These are phyloP conservation scores for Ceratocystiopsis minuta DNA, from an alignment of 2,329 filamentous ascomycete species.

Conservation along the genomic window DNA sequence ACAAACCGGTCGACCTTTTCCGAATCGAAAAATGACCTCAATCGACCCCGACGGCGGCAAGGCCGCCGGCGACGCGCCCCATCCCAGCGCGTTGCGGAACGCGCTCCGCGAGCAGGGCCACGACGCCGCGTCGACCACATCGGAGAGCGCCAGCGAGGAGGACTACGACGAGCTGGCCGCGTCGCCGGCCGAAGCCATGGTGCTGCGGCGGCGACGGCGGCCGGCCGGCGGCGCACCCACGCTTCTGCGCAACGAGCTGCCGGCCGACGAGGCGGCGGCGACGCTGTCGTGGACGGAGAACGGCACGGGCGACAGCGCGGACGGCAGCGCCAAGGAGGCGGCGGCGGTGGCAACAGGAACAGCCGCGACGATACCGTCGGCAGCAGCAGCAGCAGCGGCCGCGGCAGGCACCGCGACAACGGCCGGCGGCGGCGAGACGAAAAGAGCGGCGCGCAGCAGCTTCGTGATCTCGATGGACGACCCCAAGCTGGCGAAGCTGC, in stretches of 20 bases:
- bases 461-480: conserved; percentile 17
- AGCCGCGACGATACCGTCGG: no score
- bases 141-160: conserved; percentile 26
- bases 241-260: conserved; percentile 4
- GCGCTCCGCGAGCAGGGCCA: conserved; percentile 5
- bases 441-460: not conserved
- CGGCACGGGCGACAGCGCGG: not conserved
- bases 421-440: not conserved
- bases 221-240: not conserved
- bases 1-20: no score
- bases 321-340: no score
- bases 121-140: conserved; percentile 10
- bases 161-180: conserved; percentile 23
- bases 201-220: conserved; percentile 6
- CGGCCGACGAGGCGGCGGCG: conserved; percentile 3
- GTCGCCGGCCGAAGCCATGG: conserved; percentile 9
- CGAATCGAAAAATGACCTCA: no score
- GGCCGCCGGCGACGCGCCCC: no score
- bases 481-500: conserved; percentile 22
- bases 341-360: no score
- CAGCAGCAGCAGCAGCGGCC: no score
- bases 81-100: conserved; percentile 10
- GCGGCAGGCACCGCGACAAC: no score
- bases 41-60: no score
- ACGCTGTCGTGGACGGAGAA: not conserved